phyloP scores from a whole-genome alignment of 192 early-diverging fungal genomes.

The Coemansia sp. region DNA sequence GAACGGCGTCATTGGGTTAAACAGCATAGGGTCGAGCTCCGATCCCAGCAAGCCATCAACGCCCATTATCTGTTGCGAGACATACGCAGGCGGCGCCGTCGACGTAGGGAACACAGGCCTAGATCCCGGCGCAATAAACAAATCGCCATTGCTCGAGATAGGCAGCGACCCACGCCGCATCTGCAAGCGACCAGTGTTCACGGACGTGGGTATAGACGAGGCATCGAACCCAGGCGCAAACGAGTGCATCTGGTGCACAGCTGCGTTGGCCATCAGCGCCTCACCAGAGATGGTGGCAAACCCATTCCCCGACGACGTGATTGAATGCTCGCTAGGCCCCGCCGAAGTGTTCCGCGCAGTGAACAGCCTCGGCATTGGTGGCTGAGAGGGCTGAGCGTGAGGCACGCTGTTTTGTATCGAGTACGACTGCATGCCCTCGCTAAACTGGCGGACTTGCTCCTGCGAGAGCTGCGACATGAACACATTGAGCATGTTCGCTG shows the following conservation, averaged over 20 bases:
- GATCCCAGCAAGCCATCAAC: conserved; percentile 14
- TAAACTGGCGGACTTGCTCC: conserved; percentile 45
- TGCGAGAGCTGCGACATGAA: conserved; percentile 47
- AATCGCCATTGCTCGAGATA: conserved; percentile 40
- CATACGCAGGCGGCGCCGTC: background rate
- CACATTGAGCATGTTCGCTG: conserved; percentile 42
- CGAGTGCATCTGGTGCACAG: conserved; percentile 32
- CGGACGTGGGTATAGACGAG: background rate
- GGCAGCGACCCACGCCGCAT: conserved; percentile 38
- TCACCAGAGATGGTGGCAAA: background rate
- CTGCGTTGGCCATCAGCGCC: conserved; percentile 22
- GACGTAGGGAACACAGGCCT: conserved; percentile 17
- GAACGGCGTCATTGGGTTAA: conserved; percentile 52
- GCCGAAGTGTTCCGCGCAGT: background rate
- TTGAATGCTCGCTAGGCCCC: background rate
- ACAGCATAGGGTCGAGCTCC: conserved; percentile 49
- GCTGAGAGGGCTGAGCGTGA: background rate
- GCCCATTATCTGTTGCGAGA: background rate
- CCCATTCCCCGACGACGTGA: background rate
- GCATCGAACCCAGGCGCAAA: conserved; percentile 14
- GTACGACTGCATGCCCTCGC: conserved; percentile 42
- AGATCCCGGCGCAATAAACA: conserved; percentile 39
- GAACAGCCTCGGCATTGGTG: background rate
- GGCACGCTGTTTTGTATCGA: conserved; percentile 24
- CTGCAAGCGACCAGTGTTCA: conserved; percentile 16